Evolutionary conservation across 805 yeast genomes (phyloP), one percentile per base, ranked within the genome.

Genomic region (Candida sanyiensis): DNA sequence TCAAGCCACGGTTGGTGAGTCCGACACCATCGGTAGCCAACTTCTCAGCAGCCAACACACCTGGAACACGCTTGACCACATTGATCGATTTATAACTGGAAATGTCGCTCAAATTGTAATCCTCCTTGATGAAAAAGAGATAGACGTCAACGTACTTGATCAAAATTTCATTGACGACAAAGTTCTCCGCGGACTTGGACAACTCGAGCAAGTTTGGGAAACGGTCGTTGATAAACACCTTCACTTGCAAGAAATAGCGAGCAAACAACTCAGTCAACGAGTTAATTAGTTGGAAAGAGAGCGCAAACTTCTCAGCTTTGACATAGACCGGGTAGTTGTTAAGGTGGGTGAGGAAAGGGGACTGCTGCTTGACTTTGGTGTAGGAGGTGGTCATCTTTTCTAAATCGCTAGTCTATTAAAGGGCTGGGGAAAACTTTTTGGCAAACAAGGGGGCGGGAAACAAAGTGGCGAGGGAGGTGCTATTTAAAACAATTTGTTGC

Each of bases 111-210:
- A 38, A 17, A 21, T 38, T 17, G 37, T 28, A 38, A 19, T 38
- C 33, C 28, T 38, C 34, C 34, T 33, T 28, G 25, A 38, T 38
- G 28, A 33, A 33, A 22, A 27, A 33, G 23, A 33, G 30, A 19
- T 38, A 33, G 22, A 33, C 38, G 17, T 39, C 38, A 11, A 39
- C 32, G 16, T 33, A 33, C 35, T 35, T 39, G 18, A 39, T 32
- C 13, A 35, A 20, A 4, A 26, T n/a, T 9, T 31, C 37, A 18
- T 36, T 35, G 16, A 29, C 33, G 10, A 33, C 12, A 20, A 40
- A 18, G 18, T 27, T 32, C 37, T 35, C 39, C 8, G 24, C 16
- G 4, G 28, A 31, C 10, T 18, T 25, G 6, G 7, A 25, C 8
- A 20, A 20, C 11, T 26, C 36, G 17, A 21, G 12, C 21, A 41